Base-by-base conservation (phyloP, 257 asterid species). In the Solanum paucissectum region DNA sequence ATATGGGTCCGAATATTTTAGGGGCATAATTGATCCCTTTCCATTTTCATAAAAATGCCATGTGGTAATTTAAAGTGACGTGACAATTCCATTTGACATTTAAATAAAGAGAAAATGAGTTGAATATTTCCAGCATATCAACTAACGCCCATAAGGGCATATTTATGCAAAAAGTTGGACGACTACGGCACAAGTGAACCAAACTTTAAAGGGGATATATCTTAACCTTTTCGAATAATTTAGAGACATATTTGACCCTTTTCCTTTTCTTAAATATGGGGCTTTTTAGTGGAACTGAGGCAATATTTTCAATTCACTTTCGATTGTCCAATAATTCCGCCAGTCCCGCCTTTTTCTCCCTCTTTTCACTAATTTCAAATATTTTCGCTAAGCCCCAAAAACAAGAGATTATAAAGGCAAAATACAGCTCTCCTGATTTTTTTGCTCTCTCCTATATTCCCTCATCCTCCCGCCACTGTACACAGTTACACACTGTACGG, bases 341-440 rank as follows among this genome's bases (percentile, higher is more conserved):
- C n/a, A 55, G 38, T 87, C 88, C 85, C 85, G 38, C 71, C 83
- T 16, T 79, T 79, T 27, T 79, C 37, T 68, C 86, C 85, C 88
- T 9, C 85, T 46, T 1, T 20, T 6, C 4, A 20, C 33, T 46
- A 32, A 34, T 44, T 87, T 87, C 84, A 62, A 55, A 87, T 13
- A 3, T 32, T 86, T 76, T 55, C 72, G 21, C 25, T 10, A 29
- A 58, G 11, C 40, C 69, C 60, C 20, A 71, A 76, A 46, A 46
- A 72, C 1, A 55, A 72, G 33, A 25, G 55, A 27, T 20, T 81
- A 71, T 32, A 49, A 36, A 49, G 16, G 14, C 20, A 66, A 25
- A 37, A 5, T 13, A 40, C 12, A 40, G 3, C 84, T 7, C 84
- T 79, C 4, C 4, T 0, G 5, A 9, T 10, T 44, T 27, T 5